These are phyloP conservation scores for Akanthomyces lecanii DNA, from an alignment of 2,329 filamentous ascomycete genomes.

Conservation along the genomic window DNA sequence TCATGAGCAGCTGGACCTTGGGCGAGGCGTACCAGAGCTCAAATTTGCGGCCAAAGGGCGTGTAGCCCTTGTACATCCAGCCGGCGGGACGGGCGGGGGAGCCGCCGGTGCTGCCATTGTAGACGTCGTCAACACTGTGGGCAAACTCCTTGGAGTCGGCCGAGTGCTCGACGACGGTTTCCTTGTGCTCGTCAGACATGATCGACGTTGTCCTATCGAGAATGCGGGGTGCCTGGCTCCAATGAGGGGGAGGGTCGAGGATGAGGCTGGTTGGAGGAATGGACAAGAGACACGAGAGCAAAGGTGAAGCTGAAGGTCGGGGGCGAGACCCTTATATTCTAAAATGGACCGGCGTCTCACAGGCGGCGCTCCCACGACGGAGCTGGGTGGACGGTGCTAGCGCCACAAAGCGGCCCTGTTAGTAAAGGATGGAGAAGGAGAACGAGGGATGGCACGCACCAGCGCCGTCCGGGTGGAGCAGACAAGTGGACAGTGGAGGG, in stretches of 20 bases:
- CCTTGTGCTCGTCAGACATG: constrained; percentile 16
- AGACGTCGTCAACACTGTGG: background rate
- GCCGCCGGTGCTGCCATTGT: background rate
- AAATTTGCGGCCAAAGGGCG: constrained; percentile 41
- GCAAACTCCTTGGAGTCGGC: constrained; percentile 13
- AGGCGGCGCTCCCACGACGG: constrained; percentile 12
- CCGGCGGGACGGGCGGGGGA: constrained; percentile 38
- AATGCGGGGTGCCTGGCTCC: constrained; percentile 15
- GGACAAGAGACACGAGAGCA: constrained; percentile 8
- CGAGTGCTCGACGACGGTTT: constrained; percentile 12
- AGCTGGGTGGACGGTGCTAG: constrained; percentile 8
- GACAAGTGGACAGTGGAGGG: constrained; percentile 17
- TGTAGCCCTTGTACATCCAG: constrained; percentile 66
- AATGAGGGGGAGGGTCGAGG: constrained; percentile 2
- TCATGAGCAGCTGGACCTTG: constrained; percentile 65
- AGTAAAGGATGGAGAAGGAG: constrained; percentile 12
- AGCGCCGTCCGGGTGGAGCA: constrained; percentile 5
- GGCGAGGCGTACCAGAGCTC: constrained; percentile 70
- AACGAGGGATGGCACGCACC: constrained; percentile 14
- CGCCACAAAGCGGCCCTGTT: constrained; percentile 12
- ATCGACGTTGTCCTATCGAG: constrained; percentile 9
- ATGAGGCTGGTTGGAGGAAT: constrained; percentile 1
- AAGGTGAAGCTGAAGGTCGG: background rate
- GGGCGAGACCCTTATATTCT: constrained; percentile 17
- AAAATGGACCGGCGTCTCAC: constrained; percentile 4